A percentile compares a stretch with the other conserved stretches of the same genome.
phyloP scores from a whole-genome alignment of 768 basidiomycete species.

The Boletus rex-veris region DNA sequence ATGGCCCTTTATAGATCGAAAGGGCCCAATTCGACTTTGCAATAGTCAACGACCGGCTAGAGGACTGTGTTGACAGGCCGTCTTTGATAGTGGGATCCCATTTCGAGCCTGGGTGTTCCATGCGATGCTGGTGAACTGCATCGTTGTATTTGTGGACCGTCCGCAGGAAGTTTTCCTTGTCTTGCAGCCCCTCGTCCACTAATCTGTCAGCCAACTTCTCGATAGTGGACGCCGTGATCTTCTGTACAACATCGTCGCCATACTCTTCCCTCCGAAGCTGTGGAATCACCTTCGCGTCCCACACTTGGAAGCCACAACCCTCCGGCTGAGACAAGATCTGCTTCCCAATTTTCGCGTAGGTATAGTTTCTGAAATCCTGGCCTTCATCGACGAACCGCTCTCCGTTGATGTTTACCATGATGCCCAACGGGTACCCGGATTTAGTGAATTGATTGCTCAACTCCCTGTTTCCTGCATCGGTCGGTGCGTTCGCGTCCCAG shows the following conservation, averaged over 20 bases:
- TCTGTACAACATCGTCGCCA: constrained; percentile 56
- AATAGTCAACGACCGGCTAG: constrained; percentile 31
- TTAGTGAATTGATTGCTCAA: constrained; percentile 72
- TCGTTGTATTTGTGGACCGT: constrained; percentile 52
- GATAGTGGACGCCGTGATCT: constrained; percentile 44
- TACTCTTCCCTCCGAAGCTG: constrained; percentile 64
- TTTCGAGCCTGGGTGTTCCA: constrained; percentile 30
- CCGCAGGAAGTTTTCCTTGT: constrained; percentile 39
- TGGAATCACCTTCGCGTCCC: constrained; percentile 45
- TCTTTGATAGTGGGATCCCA: constrained; percentile 72
- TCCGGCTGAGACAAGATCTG: constrained; percentile 57
- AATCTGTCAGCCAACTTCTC: constrained; percentile 52
- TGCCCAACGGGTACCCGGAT: constrained; percentile 67
- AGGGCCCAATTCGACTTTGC: constrained; percentile 73
- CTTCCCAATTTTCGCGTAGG: constrained; percentile 65
- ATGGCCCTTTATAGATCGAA: constrained; percentile 48
- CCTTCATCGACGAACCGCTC: constrained; percentile 69
- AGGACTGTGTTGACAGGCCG: constrained; percentile 51
- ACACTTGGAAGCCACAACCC: constrained; percentile 63
- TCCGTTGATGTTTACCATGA: constrained; percentile 62
- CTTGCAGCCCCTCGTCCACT: constrained; percentile 41
- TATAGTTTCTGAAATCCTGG: constrained; percentile 68
- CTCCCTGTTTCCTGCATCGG: constrained; percentile 49
- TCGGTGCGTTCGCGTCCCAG: constrained; percentile 63
- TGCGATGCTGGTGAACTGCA: constrained; percentile 39